Conservation (phyloP, 768 basidiomycete genomes). For the Leccinum aurantiacum region DNA sequence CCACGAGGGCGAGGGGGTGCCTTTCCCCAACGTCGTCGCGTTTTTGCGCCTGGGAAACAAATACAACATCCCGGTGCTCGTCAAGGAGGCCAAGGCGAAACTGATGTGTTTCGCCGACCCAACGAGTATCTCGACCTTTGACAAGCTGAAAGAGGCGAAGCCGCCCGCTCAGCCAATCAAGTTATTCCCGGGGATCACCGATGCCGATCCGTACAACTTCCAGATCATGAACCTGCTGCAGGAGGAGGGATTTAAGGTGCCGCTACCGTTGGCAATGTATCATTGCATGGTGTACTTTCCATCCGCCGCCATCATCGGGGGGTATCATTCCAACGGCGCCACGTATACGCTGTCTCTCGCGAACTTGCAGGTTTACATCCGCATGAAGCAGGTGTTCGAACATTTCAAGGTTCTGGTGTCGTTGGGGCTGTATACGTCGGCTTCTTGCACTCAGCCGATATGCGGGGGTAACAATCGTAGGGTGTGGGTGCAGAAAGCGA, state of each 20-base stretch:
- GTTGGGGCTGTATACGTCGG: neutral
- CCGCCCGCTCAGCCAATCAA: neutral
- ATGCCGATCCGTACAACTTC: conserved; percentile 16
- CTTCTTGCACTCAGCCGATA: accelerated
- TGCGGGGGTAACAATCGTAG: neutral
- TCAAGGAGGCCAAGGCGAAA: conserved; percentile 8
- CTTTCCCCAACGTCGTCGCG: neutral
- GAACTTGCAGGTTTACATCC: conserved; percentile 10
- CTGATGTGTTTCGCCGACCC: neutral
- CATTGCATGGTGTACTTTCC: conserved; percentile 3
- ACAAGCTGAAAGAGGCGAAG: neutral
- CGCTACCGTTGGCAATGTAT: conserved; percentile 12
- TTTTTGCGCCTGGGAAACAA: conserved; percentile 22
- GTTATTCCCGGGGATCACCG: neutral
- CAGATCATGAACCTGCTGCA: conserved; percentile 18
- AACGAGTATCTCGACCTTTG: neutral
- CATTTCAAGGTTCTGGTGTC: neutral
- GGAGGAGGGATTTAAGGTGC: neutral
- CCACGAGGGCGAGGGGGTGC: too few relatives aligned
- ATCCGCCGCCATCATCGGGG: neutral
- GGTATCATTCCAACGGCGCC: conserved; percentile 4
- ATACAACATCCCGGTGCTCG: conserved; percentile 13
- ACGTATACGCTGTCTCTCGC: neutral
- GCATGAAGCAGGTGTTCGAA: conserved; percentile 5
- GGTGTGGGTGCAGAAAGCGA: neutral